Percentiles rank a stretch among this genome's conserved stretches.
These are phyloP conservation scores for Tetragonia tetragonoides DNA, from an alignment of 148 eudicot species.

Conservation along the genomic window DNA sequence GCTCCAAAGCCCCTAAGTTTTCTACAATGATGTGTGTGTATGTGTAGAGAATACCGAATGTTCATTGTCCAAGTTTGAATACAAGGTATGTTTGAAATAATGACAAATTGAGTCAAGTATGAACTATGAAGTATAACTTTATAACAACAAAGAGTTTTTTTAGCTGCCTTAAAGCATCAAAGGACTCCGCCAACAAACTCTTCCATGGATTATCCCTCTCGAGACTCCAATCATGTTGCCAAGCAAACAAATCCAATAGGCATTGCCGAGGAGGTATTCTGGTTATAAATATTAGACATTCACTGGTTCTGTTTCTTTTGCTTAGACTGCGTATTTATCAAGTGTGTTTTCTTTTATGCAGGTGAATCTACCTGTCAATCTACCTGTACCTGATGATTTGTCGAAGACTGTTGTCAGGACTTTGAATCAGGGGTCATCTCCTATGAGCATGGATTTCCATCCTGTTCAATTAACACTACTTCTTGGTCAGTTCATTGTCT, in stretches of 20 bases:
- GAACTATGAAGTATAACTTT: too few species aligned
- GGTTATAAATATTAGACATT: conserved; percentile 13
- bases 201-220: conserved; percentile 71
- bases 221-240: conserved; percentile 72
- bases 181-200: conserved; percentile 81
- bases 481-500: conserved; percentile 47
- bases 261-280: conserved; percentile 63
- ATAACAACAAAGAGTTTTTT: conserved; percentile 3
- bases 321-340: not conserved
- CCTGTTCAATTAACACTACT: conserved; percentile 75
- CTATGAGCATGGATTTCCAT: conserved; percentile 94
- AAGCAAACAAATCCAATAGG: conserved; percentile 72
- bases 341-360: conserved; percentile 20
- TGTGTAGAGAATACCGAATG: too few species aligned
- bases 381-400: conserved; percentile 49
- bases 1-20: too few species aligned
- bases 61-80: too few species aligned
- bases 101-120: too few species aligned
- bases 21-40: too few species aligned
- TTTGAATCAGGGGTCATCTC: conserved; percentile 68
- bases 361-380: conserved; percentile 64
- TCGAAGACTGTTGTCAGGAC: conserved; percentile 74
- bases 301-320: not conserved
- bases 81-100: too few species aligned
- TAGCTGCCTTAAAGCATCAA: conserved; percentile 83